These are phyloP conservation scores for Aphanomyces invadans DNA, from an alignment of 352 stramenopile genomes.

Conservation along the genomic window DNA sequence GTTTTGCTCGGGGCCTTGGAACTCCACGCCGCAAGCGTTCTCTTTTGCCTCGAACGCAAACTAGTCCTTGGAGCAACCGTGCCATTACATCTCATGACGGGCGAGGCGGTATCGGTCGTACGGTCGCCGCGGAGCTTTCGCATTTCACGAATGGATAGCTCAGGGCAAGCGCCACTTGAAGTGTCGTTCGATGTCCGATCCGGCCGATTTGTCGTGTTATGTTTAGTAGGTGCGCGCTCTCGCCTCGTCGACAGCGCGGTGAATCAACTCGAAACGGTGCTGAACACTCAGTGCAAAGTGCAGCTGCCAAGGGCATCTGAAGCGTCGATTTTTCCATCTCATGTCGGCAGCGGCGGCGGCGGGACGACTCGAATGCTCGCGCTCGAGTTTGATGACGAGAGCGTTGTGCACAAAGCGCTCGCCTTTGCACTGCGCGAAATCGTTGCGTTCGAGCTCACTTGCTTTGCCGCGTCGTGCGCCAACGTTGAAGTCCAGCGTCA, in stretches of 20 bases:
- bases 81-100: slow-evolving; percentile 50
- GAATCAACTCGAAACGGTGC: slow-evolving; percentile 54
- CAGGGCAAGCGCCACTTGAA: slow-evolving; percentile 56
- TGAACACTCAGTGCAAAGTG: slow-evolving; percentile 77
- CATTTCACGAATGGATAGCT: slow-evolving; percentile 62
- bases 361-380: no score
- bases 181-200: slow-evolving; percentile 77
- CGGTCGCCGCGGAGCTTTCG: slow-evolving; percentile 54
- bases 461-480: slow-evolving; percentile 67
- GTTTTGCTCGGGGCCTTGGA: slow-evolving; percentile 67
- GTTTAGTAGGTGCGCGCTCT: slow-evolving; percentile 55
- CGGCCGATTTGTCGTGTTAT: slow-evolving; percentile 58
- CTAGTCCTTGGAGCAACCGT: slow-evolving; percentile 58
- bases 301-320: slow-evolving; percentile 40
- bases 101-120: slow-evolving; percentile 58
- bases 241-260: slow-evolving; percentile 42
- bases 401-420: slow-evolving; percentile 61
- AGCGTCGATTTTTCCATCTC: no score
- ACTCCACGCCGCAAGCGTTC: slow-evolving; percentile 54
- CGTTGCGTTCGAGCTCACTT: slow-evolving; percentile 70
- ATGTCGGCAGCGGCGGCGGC: no score
- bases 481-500: slow-evolving; percentile 72
- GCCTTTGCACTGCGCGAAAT: slow-evolving; percentile 76
- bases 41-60: slow-evolving; percentile 67
- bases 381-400: slow-evolving; percentile 61